Evolutionary conservation across 2,329 filamentous ascomycete genomes (phyloP), one percentile per base, ranked within the genome.

Genomic region (Fusarium duplospermum): DNA sequence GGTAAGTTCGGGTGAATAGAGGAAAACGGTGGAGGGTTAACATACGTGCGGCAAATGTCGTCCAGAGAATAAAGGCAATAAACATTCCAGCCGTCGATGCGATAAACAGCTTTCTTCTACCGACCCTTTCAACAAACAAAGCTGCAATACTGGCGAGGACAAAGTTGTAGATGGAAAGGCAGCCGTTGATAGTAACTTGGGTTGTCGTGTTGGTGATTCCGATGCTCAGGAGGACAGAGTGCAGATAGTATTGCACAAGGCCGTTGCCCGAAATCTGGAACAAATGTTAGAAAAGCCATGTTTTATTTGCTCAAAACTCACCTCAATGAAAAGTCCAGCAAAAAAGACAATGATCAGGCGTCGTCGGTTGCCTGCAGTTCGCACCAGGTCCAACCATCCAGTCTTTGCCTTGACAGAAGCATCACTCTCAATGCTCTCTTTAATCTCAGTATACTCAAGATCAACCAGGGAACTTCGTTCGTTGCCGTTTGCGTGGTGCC

Each of bases 131-230:
- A 2, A 80, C 78, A 24, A 76, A 75, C 35, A 82, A 67, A 6
- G 80, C 78, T 0, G 77, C 77, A 16, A 76, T 74, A 29, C 80
- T 70, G 8, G 77, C 80, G 68, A 82, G 76, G 33, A 80, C 71
- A 14, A 73, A 77, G 62, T 80, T 83, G 66, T 65, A 74, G 31
- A 75, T 69, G 24, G 67, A 64, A 16, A 76, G 16, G 45, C 81
- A 75, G 38, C 78, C 79, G 64, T 80, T 80, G 27, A 81, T 76
- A 5, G 79, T 64, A 3, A 79, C 78, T 31, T 80, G 79, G 16
- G 75, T 77, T 52, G 77, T 71, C 5, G 73, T 77, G 42, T 76
- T 76, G 4, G 73, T 78, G 42, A 82, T 82, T 11, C 79, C 79
- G 10, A 77, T 81, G 29, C 84, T 78, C 71, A 86, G 6, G 0